phyloP scores from a whole-genome alignment of 495 filamentous ascomycete genomes.

The Bacidia gigantensis region DNA sequence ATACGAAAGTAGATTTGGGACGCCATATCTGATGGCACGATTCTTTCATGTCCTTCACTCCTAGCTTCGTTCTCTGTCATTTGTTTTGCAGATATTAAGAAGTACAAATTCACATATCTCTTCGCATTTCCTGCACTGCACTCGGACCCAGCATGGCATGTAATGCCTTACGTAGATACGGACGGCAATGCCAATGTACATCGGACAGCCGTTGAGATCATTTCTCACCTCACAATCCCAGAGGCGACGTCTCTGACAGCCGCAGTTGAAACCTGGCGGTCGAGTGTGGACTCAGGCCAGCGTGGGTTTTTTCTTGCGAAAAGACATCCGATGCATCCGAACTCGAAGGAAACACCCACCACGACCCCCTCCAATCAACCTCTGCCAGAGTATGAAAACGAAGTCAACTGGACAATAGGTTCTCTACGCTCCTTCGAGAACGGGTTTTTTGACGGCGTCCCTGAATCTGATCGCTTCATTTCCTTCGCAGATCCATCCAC shows the following conservation, averaged over 20 bases:
- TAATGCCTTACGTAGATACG: constrained; percentile 7
- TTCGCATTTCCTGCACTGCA: constrained; percentile 89
- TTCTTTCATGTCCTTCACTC: constrained; percentile 84
- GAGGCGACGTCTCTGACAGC: constrained; percentile 69
- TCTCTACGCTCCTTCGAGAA: constrained; percentile 64
- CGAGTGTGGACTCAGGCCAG: constrained; percentile 61
- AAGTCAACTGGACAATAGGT: constrained; percentile 55
- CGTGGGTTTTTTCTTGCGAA: constrained; percentile 92
- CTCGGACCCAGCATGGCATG: constrained; percentile 70
- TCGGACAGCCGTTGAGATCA: constrained; percentile 22
- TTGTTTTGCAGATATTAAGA: constrained; percentile 94
- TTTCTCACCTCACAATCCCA: constrained; percentile 35
- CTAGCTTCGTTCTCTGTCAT: constrained; percentile 76
- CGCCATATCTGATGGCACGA: constrained; percentile 87
- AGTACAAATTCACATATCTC: constrained; percentile 88
- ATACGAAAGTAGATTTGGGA: constrained; percentile 65
- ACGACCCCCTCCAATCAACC: not conserved
- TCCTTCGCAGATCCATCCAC: constrained; percentile 88
- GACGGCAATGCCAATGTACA: constrained; percentile 13
- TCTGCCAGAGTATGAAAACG: constrained; percentile 12
- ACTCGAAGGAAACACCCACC: not conserved
- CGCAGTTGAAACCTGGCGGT: constrained; percentile 72
- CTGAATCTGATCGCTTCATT: constrained; percentile 58
- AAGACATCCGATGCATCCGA: constrained; percentile 30
- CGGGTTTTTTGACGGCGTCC: constrained; percentile 67